Percentiles rank a stretch among this genome's conserved stretches.
phyloP scores from a whole-genome alignment of 208 protist genomes.

The Porcisia hertigi region DNA sequence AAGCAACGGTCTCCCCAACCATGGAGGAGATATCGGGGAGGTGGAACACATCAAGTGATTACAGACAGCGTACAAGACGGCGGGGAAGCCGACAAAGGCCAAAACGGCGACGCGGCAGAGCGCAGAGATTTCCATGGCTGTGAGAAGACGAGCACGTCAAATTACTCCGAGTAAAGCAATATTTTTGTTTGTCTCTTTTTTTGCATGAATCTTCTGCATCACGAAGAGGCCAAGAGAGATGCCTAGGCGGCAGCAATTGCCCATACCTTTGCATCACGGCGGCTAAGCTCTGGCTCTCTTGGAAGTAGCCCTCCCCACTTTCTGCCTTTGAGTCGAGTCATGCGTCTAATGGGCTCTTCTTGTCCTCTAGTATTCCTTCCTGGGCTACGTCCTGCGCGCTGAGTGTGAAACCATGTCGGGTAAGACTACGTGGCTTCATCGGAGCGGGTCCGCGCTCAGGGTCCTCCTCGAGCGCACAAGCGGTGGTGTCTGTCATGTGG shows the following conservation, averaged over 20 bases:
- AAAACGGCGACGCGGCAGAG: too few species aligned
- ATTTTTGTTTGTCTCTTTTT: too few species aligned
- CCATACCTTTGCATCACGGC: background rate
- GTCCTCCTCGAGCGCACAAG: background rate
- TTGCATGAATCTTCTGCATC: too few species aligned
- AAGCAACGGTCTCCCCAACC: background rate
- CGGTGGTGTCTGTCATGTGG: background rate
- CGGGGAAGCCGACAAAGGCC: too few species aligned
- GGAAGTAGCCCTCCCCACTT: background rate
- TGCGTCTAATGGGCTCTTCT: background rate
- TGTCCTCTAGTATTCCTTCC: background rate
- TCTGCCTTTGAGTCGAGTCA: background rate
- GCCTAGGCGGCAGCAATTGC: too few species aligned
- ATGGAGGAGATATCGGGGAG: background rate
- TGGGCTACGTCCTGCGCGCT: background rate
- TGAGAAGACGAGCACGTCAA: too few species aligned
- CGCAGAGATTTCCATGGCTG: too few species aligned
- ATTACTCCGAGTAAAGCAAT: too few species aligned
- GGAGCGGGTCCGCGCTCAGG: background rate
- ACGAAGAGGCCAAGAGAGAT: too few species aligned
- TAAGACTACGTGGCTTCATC: background rate
- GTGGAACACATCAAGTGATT: too few species aligned
- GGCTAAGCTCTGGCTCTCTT: background rate
- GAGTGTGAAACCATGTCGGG: background rate
- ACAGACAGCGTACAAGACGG: too few species aligned